Evolutionary conservation across 176 grass and related monocot genomes (phyloP), one percentile per base, ranked within the genome.

Genomic region (Chloris gayana): DNA sequence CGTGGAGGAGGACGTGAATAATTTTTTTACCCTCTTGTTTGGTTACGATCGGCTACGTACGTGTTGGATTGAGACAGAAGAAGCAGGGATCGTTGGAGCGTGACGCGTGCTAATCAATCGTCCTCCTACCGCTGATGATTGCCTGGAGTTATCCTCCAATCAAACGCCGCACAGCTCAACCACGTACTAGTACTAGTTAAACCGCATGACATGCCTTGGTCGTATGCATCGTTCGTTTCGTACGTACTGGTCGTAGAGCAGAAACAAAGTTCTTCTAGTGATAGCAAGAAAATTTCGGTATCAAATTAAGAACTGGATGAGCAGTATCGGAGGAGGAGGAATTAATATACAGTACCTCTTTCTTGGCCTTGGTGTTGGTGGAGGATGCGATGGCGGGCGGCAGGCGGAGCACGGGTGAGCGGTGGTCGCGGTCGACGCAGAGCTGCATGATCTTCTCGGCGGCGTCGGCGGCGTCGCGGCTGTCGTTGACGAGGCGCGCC

Each of bases 401-500:
- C 9, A 42, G 9, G 1, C 19, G 25, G 61, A 8, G 49, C 5
- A 75, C 9, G 62, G 83, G 73, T 15, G 24, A 29, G 1, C 25
- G 25, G 24, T 12, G 79, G 65, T 92, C 93, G 4, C 84, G 77
- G 0, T 77, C 74, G 9, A 85, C 77, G 72, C 91, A 97, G 59
- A 93, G 85, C 73, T 85, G 78, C 91, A 97, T 93, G 83, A 97
- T 93, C 86, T 70, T 93, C 86, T 93, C 83, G 0, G 94, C 94
- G 0, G 91, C 94, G 34, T 97, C 91, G 19, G 83, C 64, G 12
- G 91, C 74, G 58, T 90, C 86, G 69, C 85, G 83, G 88, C 94
- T 97, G 66, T 87, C 94, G 59, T 83, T 26, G 35, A 97, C 88
- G 9, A 97, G 77, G 70, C 85, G 81, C 54, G 81, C 84, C 11